phyloP scores from a whole-genome alignment of 1,139 yeast species.

The Lizanozyma gosingica region DNA sequence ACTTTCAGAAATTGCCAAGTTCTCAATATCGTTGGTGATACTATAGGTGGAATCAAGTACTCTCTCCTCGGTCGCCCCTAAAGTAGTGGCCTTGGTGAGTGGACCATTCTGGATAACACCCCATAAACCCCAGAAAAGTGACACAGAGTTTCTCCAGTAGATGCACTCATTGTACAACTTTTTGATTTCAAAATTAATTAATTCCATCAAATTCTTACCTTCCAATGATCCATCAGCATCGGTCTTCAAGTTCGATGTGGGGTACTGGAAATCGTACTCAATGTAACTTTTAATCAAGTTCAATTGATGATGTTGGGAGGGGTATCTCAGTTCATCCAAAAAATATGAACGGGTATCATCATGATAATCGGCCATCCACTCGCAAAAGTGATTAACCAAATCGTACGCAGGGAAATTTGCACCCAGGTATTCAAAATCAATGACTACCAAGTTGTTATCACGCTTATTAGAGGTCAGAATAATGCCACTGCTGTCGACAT shows the following conservation, averaged over 20 bases:
- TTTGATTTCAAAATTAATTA: slow-evolving; percentile 46
- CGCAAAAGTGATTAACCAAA: slow-evolving; percentile 80
- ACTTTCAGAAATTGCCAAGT: slow-evolving; percentile 7
- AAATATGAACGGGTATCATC: slow-evolving; percentile 53
- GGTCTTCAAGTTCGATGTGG: slow-evolving; percentile 24
- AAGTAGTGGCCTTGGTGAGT: slow-evolving; percentile 9
- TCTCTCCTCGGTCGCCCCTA: slow-evolving; percentile 1
- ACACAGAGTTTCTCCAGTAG: slow-evolving; percentile 76
- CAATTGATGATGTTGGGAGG: slow-evolving; percentile 56
- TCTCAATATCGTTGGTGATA: slow-evolving; percentile 27
- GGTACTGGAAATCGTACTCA: slow-evolving; percentile 39
- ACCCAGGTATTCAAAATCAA: slow-evolving; percentile 94
- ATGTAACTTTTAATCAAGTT: slow-evolving; percentile 71
- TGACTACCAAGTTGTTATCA: slow-evolving; percentile 79
- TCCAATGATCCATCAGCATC: slow-evolving; percentile 11
- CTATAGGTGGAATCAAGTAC: slow-evolving; percentile 19
- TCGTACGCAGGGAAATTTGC: slow-evolving; percentile 89
- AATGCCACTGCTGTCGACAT: slow-evolving; percentile 1
- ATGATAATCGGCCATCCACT: slow-evolving; percentile 95
- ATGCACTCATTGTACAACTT: slow-evolving; percentile 54
- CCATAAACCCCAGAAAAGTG: slow-evolving; percentile 85
- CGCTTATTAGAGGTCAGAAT: slow-evolving; percentile 23
- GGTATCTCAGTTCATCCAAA: slow-evolving; percentile 50
- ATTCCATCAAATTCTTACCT: slow-evolving; percentile 15
- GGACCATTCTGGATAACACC: slow-evolving; percentile 74